Conservation (phyloP, 2,329 filamentous ascomycete species). For the Botrytis galanthina region DNA sequence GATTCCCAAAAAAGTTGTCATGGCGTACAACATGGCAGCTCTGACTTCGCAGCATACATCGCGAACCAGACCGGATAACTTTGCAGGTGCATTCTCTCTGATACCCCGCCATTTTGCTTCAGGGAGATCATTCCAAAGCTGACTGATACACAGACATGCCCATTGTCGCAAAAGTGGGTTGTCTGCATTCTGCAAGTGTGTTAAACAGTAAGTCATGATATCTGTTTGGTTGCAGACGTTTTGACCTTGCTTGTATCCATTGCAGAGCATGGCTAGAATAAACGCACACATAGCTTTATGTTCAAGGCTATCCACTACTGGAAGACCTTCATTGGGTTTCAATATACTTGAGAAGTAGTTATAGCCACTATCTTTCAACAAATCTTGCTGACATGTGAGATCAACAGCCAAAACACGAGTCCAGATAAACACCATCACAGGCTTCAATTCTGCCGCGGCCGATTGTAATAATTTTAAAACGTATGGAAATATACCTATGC, state of each 20-base stretch:
- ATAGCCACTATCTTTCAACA: constrained; percentile 96
- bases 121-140: constrained; percentile 86
- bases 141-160: constrained; percentile 92
- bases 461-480: constrained; percentile 97
- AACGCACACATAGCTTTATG: constrained; percentile 99
- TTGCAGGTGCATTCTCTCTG: constrained; percentile 73
- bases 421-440: constrained; percentile 99
- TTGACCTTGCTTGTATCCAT: constrained; percentile 87
- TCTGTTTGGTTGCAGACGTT: constrained; percentile 87
- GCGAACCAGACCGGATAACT: constrained; percentile 75
- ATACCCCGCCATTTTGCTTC: constrained; percentile 98
- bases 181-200: constrained; percentile 78
- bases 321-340: constrained; percentile 77
- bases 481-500: constrained; percentile 98
- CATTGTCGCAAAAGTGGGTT: constrained; percentile 90
- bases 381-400: constrained; percentile 85
- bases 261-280: constrained; percentile 95
- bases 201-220: constrained; percentile 83
- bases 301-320: constrained; percentile 84
- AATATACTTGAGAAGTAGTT: constrained; percentile 95
- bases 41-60: constrained; percentile 91
- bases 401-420: constrained; percentile 93
- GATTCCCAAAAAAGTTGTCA: constrained; percentile 92
- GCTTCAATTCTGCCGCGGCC: constrained; percentile 89
- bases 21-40: constrained; percentile 86